Conservation (phyloP, 1,284 basidiomycete genomes). For the Puccinia polysora region DNA sequence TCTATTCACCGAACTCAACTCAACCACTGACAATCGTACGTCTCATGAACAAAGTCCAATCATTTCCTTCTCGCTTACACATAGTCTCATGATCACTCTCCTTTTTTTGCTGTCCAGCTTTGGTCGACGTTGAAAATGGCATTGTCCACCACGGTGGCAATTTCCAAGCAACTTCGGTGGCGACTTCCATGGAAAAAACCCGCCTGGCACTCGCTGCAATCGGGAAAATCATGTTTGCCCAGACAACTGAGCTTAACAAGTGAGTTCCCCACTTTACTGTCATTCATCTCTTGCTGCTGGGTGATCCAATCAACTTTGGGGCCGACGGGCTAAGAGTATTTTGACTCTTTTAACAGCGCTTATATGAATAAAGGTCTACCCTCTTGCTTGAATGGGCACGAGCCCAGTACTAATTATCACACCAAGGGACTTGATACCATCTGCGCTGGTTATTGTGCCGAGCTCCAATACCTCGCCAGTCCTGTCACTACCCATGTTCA, state of each 20-base stretch:
- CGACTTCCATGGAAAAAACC: conserved; percentile 81
- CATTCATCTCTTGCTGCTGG: not conserved
- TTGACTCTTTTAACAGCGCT: conserved; percentile 54
- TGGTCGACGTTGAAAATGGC: conserved; percentile 65
- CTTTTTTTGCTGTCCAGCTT: conserved; percentile 68
- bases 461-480: conserved; percentile 75
- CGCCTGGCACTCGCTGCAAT: conserved; percentile 73
- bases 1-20: conserved; percentile 74
- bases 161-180: conserved; percentile 80
- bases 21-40: conserved; percentile 60
- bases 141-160: conserved; percentile 75
- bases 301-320: not conserved
- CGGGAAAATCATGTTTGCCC: conserved; percentile 75
- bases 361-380: conserved; percentile 75
- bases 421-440: conserved; percentile 79
- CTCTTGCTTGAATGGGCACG: conserved; percentile 70
- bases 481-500: conserved; percentile 70
- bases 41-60: conserved; percentile 46
- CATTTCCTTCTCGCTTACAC: conserved; percentile 5
- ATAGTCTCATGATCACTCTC: not conserved
- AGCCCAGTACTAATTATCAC: conserved; percentile 55
- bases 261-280: not conserved
- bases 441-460: conserved; percentile 70
- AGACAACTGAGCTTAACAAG: conserved; percentile 75
- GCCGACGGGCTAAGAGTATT: too few relatives aligned